Percentiles rank a stretch among this genome's conserved stretches.
Evolutionary conservation across 225 moss, liverwort and hornwort genomes (phyloP).

Genomic region (Asterella californica): DNA sequence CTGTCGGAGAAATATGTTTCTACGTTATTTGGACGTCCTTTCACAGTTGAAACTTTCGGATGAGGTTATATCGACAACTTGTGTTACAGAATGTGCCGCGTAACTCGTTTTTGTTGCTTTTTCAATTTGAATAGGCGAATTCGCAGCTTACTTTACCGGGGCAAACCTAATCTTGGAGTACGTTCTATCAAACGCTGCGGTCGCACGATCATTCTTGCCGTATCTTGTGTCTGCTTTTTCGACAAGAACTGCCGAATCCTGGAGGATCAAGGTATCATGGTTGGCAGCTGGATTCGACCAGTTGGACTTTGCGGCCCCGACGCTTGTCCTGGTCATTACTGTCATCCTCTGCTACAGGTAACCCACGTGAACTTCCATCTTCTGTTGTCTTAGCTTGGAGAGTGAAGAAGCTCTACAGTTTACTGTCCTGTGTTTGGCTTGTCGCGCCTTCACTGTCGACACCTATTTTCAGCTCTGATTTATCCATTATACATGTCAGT

Average conservation of each 20-base stretch:
- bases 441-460: neutral
- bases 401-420: neutral
- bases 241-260: constrained; percentile 53
- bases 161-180: constrained; percentile 95
- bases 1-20: too few species aligned
- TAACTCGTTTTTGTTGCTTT: neutral
- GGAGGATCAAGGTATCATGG: constrained; percentile 58
- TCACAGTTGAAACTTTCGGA: too few species aligned
- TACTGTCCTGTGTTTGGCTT: neutral
- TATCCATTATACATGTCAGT: too few species aligned
- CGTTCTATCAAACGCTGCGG: constrained; percentile 87
- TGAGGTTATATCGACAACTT: neutral
- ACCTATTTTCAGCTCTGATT: neutral
- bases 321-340: constrained; percentile 64
- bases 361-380: neutral
- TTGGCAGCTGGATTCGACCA: constrained; percentile 54
- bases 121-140: constrained; percentile 55
- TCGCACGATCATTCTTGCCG: constrained; percentile 87
- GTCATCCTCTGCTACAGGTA: constrained; percentile 68
- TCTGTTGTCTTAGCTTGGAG: neutral
- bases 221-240: constrained; percentile 63
- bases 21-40: too few species aligned
- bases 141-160: constrained; percentile 88
- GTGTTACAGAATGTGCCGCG: neutral
- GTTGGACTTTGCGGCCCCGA: constrained; percentile 68